Percentiles rank a stretch among this genome's conserved stretches.
phyloP scores from a whole-genome alignment of 164 flowering plant genomes.

The Berberis vulgaris region DNA sequence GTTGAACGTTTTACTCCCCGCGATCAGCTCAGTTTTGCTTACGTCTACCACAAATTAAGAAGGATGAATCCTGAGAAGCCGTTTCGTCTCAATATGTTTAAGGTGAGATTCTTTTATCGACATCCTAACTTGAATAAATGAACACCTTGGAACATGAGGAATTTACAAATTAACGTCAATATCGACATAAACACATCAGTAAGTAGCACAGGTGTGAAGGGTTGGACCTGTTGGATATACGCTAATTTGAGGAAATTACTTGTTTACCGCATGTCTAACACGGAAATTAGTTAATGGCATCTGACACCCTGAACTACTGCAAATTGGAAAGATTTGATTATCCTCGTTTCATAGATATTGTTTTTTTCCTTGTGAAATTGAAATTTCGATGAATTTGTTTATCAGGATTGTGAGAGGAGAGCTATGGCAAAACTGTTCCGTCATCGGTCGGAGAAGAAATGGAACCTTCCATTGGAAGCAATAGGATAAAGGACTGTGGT shows the following conservation, averaged over 20 bases:
- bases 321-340: no score
- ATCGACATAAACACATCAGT: no score
- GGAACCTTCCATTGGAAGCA: conserved; percentile 26
- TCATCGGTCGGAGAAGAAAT: conserved; percentile 68
- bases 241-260: no score
- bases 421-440: conserved; percentile 64
- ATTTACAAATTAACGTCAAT: no score
- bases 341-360: neutral
- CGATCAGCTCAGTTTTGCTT: conserved; percentile 96
- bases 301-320: no score
- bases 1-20: conserved; percentile 95
- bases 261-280: no score
- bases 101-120: conserved; percentile 36
- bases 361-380: neutral
- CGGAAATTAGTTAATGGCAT: no score
- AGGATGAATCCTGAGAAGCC: conserved; percentile 73
- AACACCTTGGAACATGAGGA: neutral
- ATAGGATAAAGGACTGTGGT: conserved; percentile 7
- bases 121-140: neutral
- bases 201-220: no score
- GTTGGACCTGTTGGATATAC: no score
- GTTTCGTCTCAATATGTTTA: conserved; percentile 88
- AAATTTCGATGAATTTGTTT: conserved; percentile 2
- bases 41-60: conserved; percentile 74
- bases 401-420: conserved; percentile 88